These are phyloP conservation scores for Sistotremastrum niveocremeum DNA, from an alignment of 768 basidiomycete species.

Conservation along the genomic window DNA sequence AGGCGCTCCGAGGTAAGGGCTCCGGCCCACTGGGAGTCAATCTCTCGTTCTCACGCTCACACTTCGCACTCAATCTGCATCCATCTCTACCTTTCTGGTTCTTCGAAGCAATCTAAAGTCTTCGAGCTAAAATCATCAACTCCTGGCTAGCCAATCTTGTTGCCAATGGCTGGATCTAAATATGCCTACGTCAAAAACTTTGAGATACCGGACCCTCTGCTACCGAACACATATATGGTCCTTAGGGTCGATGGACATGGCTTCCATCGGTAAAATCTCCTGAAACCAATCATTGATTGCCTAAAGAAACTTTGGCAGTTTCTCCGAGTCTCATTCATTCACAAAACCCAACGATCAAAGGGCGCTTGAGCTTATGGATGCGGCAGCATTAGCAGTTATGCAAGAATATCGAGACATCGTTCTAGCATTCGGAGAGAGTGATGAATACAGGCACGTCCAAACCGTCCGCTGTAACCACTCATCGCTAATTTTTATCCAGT, in stretches of 20 bases:
- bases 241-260: slow-evolving; percentile 85
- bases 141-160: too few relatives aligned
- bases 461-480: not conserved
- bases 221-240: slow-evolving; percentile 75
- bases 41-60: too few relatives aligned
- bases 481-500: slow-evolving; percentile 27
- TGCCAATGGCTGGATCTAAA: slow-evolving; percentile 77
- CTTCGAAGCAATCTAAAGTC: too few relatives aligned
- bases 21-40: too few relatives aligned
- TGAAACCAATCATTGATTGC: not conserved
- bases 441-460: slow-evolving; percentile 74
- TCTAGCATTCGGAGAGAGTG: slow-evolving; percentile 89
- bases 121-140: not conserved
- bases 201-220: slow-evolving; percentile 75
- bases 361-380: slow-evolving; percentile 85
- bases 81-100: too few relatives aligned
- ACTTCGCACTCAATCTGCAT: too few relatives aligned
- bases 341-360: slow-evolving; percentile 83
- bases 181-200: slow-evolving; percentile 85
- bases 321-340: slow-evolving; percentile 75
- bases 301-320: slow-evolving; percentile 29
- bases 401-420: slow-evolving; percentile 70
- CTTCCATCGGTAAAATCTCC: slow-evolving; percentile 65
- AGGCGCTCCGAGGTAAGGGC: too few relatives aligned
- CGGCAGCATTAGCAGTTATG: slow-evolving; percentile 74